Percentiles rank a stretch among this genome's conserved stretches.
Evolutionary conservation across 139 green algal species (phyloP).

Genomic region (Chara braunii): DNA sequence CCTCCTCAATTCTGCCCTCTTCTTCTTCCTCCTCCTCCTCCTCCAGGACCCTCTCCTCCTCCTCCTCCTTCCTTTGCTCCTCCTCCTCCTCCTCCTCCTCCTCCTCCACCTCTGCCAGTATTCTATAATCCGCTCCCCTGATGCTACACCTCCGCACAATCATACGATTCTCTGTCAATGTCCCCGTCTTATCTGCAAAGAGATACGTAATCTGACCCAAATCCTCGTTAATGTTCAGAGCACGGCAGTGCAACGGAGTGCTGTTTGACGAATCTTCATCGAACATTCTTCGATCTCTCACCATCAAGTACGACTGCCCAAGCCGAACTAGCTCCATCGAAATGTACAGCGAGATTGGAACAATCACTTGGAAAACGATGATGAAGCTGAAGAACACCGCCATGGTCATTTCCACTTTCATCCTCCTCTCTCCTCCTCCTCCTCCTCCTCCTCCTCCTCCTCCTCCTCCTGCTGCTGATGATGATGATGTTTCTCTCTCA

Average conservation of each 20-base stretch:
- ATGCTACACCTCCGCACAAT: slow-evolving; percentile 13
- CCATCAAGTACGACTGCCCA: slow-evolving; percentile 37
- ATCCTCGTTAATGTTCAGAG: slow-evolving; percentile 89
- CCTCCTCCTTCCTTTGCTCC: too few species aligned
- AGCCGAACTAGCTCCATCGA: slow-evolving; percentile 84
- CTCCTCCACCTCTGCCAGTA: too few species aligned
- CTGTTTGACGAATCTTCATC: background rate
- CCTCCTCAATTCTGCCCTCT: too few species aligned
- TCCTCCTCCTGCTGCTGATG: too few species aligned
- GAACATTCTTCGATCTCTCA: slow-evolving; percentile 24
- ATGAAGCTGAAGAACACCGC: slow-evolving; percentile 59
- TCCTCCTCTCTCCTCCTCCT: slow-evolving; percentile 2
- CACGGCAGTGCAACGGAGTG: slow-evolving; percentile 12
- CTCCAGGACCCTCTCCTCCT: too few species aligned
- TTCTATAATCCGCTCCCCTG: slow-evolving; percentile 13
- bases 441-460: slow-evolving; percentile 7
- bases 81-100: background rate
- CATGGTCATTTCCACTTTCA: too few species aligned
- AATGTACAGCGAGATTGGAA: slow-evolving; percentile 97
- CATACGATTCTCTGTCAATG: slow-evolving; percentile 43
- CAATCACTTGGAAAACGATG: slow-evolving; percentile 80
- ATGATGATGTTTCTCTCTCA: background rate
- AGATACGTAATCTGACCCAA: slow-evolving; percentile 87
- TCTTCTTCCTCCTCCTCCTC: too few species aligned
- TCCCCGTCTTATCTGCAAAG: slow-evolving; percentile 86